Percentiles rank a stretch among this genome's conserved stretches.
Evolutionary conservation across 352 stramenopile genomes (phyloP).

Genomic region (Plasmopara muralis): DNA sequence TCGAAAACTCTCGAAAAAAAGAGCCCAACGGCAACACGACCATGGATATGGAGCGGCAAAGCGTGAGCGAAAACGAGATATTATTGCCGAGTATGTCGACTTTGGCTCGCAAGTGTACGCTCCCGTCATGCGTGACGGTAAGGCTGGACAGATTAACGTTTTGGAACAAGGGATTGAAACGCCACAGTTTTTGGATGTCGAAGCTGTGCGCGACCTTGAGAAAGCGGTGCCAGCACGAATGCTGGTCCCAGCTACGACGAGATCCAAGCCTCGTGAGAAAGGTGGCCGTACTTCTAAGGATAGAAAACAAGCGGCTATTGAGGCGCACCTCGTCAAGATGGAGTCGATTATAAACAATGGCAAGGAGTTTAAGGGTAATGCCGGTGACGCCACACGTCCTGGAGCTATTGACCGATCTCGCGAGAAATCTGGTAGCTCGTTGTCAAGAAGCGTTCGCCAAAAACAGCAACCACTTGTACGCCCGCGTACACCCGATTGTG

Average conservation of each 20-base stretch:
- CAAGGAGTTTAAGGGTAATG: conserved; percentile 26
- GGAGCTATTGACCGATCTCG: not conserved
- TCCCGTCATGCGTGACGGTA: conserved; percentile 52
- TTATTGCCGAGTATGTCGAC: conserved; percentile 86
- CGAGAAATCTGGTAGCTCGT: conserved; percentile 4
- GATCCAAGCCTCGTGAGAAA: conserved; percentile 47
- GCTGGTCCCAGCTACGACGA: conserved; percentile 32
- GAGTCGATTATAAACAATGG: conserved; percentile 74
- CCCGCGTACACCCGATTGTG: conserved; percentile 77
- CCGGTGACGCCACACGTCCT: not conserved
- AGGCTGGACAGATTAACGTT: conserved; percentile 44
- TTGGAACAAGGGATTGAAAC: conserved; percentile 53
- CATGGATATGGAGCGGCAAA: conserved; percentile 18
- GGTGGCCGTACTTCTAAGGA: conserved; percentile 63
- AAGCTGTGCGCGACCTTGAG: conserved; percentile 61
- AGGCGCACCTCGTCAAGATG: conserved; percentile 83
- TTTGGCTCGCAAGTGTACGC: conserved; percentile 85
- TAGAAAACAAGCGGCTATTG: conserved; percentile 63
- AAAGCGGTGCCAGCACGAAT: conserved; percentile 41
- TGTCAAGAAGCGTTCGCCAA: conserved; percentile 30
- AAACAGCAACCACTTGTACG: conserved; percentile 48
- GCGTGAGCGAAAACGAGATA: conserved; percentile 57
- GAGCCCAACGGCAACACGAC: conserved; percentile 44
- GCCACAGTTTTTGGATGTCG: conserved; percentile 42
- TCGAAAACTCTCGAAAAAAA: conserved; percentile 86